Base-by-base conservation (phyloP, 352 stramenopile genomes). In the Globisporangium carolinianum region DNA sequence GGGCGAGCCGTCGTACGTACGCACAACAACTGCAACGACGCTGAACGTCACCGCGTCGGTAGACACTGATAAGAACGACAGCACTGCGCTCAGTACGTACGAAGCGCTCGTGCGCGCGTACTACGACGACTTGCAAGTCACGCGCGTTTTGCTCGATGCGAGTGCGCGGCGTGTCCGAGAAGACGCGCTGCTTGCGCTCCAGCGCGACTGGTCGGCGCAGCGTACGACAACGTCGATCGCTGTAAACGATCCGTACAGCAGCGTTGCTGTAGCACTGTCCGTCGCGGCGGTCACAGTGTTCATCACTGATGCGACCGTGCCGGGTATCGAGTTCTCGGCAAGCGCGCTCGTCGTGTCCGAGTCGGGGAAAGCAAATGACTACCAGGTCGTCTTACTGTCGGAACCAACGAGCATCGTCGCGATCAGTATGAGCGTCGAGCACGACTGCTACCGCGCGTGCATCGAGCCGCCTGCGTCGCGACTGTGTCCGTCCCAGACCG, bases 261-360 rank as follows among this genome's bases (percentile, higher is more conserved):
- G 39, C 3, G 39, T 14, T 12, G 35, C 48, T 6, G 24, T 32
- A 32, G 41, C 36, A 1, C 58, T 75, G 4, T 2, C 17, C 9
- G 55, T 79, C 11, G 43, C 57, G 0, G n/a, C 72, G 15, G 32
- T 76, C 9, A 12, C 39, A 0, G 56, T 76, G 0, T 45, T 53
- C 0, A 73, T 92, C 36, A 63, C 75, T 35, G 79, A 89, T 47
- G 49, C 73, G 15, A 87, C 69, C 0, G 60, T 89, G 1, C 76
- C 83, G 1, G 75, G 75, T 0, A 73, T 92, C 35, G 71, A 88
- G 51, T 86, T 89, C n/a, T 92, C 83, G 1, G 76, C 79, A 0
- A 74, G 50, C 17, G 87, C 79, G 4, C 52, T 92, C 8, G 69
- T 71, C 8, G 76, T 92, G 2, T 87, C 79, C 0, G 83, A 92